These are phyloP conservation scores for Candida maltosa DNA, from an alignment of 805 yeast genomes.

Conservation along the genomic window DNA sequence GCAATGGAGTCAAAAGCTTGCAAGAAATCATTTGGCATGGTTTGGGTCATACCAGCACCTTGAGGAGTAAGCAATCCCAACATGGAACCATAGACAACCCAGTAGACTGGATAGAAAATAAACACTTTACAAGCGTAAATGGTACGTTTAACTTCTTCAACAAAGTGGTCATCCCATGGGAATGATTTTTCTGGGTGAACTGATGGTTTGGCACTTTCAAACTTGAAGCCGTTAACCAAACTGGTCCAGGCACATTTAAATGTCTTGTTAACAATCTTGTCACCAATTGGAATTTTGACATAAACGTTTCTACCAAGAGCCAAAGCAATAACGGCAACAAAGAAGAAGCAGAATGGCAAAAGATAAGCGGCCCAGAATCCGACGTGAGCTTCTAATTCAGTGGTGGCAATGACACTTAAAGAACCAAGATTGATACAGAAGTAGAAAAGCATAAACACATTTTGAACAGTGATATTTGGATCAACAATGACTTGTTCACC, in stretches of 20 bases:
- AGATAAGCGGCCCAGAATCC: constrained; percentile 77
- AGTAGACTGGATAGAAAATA: constrained; percentile 65
- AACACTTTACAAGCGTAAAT: constrained; percentile 72
- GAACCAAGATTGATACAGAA: constrained; percentile 76
- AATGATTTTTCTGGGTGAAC: constrained; percentile 43
- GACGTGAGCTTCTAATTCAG: constrained; percentile 61
- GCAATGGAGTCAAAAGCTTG: constrained; percentile 75
- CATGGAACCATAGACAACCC: constrained; percentile 74
- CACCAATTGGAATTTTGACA: constrained; percentile 58
- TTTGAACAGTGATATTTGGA: constrained; percentile 68
- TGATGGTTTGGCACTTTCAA: constrained; percentile 59
- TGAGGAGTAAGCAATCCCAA: constrained; percentile 68
- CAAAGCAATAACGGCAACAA: constrained; percentile 49
- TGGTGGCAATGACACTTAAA: constrained; percentile 71
- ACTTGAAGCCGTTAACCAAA: constrained; percentile 44
- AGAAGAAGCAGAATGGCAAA: constrained; percentile 61
- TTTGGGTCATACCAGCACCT: constrained; percentile 70
- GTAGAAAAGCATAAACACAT: constrained; percentile 73
- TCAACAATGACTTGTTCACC: constrained; percentile 48
- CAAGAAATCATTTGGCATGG: constrained; percentile 77
- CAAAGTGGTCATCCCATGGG: constrained; percentile 67
- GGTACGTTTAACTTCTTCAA: constrained; percentile 68
- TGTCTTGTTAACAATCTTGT: constrained; percentile 55
- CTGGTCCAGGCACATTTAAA: constrained; percentile 43
- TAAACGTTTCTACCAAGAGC: constrained; percentile 53